Evolutionary conservation across 139 green algal species (phyloP), one percentile per base, ranked within the genome.

Genomic region (Auxenochlorella pyrenoidosa): DNA sequence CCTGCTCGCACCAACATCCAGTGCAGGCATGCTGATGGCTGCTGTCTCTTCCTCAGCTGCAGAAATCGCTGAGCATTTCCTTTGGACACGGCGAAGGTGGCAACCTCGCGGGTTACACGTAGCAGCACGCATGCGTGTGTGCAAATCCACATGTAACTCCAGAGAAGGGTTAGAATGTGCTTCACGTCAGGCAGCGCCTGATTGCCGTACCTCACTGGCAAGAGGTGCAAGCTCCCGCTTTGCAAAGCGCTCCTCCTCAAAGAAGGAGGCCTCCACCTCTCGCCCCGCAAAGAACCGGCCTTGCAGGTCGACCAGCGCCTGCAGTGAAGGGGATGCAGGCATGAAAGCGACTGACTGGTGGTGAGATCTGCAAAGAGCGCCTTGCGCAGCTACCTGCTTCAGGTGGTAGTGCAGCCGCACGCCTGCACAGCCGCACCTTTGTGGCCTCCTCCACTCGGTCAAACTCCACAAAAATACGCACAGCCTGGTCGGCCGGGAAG

Each of bases 401-500:
- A 34, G 63, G 30, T 30, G 22, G 63, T 36, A 28, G 16, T 12
- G 59, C 24, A 68, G 24, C 59, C 19, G 59, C 59, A 68, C 59
- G 24, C 3, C 59, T 28, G 12, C 59, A 28, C 59, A 6, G 22
- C 16, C 86, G 0, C 86, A 93, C 92, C 90, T 97, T 95, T n/a
- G 89, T 97, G 18, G 96, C 93, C 30, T 87, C 85, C 83, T 98
- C 96, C 41, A 82, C 54, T 0, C 93, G 83, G 15, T 96, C 93
- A 94, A 99, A 99, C 88, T 98, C 85, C 47, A 98, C 88, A 89
- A 98, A 98, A 43, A 98, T 97, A 76, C 95, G 94, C 22, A 98
- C 96, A 3, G 96, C 94, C 79, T 98, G 93, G 44, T 95, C 92
- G 1, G 73, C 41, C 3, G 87, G 89, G 83, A 89, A 96, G 66